A percentile compares a stretch with the other conserved stretches of the same genome.
Conservation (phyloP, 2,329 filamentous ascomycete species). For the Apiospora malaysiana region DNA sequence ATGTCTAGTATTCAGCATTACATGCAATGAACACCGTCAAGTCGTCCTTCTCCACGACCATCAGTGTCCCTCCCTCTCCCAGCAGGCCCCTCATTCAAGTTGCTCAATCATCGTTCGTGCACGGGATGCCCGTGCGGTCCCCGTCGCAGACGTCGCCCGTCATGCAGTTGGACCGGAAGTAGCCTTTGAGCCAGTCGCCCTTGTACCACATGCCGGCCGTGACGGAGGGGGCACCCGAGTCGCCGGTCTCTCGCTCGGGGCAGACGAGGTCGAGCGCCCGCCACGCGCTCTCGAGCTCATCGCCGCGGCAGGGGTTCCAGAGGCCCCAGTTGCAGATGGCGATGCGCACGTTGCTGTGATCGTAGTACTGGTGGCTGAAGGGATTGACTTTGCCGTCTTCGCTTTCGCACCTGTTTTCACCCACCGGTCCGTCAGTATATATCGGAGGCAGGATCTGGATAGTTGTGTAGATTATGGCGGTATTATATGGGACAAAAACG, state of each 20-base stretch:
- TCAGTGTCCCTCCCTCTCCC: too few species aligned
- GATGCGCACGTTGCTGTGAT: background rate
- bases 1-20: background rate
- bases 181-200: slow-evolving; percentile 1
- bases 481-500: too few species aligned
- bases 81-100: too few species aligned
- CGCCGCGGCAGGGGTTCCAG: background rate
- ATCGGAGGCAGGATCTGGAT: too few species aligned
- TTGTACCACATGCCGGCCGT: background rate
- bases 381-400: background rate
- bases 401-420: background rate
- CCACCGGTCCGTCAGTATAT: too few species aligned
- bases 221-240: background rate
- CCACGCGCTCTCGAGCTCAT: background rate
- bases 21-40: background rate
- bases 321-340: slow-evolving; percentile 10
- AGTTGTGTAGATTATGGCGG: too few species aligned
- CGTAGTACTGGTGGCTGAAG: background rate
- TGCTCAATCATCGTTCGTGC: background rate
- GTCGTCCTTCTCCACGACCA: background rate
- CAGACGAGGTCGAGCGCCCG: background rate
- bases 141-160: background rate
- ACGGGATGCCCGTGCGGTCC: background rate
- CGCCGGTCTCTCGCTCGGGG: background rate
- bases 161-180: slow-evolving; percentile 10